Evolutionary conservation across 2,329 filamentous ascomycete genomes (phyloP).

Genomic region (Aureobasidium sp.): DNA sequence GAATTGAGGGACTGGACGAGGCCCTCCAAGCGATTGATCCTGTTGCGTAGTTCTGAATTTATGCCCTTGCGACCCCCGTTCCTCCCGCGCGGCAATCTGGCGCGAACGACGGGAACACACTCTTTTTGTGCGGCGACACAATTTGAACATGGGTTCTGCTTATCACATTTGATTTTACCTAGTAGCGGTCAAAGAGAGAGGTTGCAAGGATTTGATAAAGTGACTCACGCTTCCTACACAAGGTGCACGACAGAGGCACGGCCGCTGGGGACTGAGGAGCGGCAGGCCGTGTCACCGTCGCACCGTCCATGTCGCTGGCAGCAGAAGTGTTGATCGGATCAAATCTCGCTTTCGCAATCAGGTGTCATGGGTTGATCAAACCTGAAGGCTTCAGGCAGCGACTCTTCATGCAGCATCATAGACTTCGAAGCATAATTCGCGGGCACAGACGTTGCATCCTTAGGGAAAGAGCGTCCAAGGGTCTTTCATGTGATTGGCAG

Average conservation of each 20-base stretch:
- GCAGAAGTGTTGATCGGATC: neutral
- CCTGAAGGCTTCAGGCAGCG: neutral
- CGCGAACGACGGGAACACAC: constrained; percentile 12
- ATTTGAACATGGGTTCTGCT: constrained; percentile 11
- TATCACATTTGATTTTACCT: constrained; percentile 17
- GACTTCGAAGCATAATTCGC: neutral
- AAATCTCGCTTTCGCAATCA: neutral
- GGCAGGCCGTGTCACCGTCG: neutral
- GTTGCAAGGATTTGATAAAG: neutral
- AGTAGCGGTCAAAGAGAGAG: neutral
- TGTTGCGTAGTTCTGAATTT: constrained; percentile 10
- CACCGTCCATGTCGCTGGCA: neutral
- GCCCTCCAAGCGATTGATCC: constrained; percentile 11
- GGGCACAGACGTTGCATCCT: neutral
- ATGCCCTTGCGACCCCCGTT: constrained; percentile 11
- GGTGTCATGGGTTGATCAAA: neutral
- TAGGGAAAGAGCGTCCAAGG: neutral
- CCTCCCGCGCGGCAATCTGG: constrained; percentile 11
- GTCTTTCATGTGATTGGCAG: neutral
- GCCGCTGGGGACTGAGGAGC: neutral
- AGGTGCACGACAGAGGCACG: constrained; percentile 11
- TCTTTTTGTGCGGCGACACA: constrained; percentile 2
- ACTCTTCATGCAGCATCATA: neutral
- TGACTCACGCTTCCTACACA: constrained; percentile 10
- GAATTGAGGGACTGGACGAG: constrained; percentile 13